Evolutionary conservation across 1,284 basidiomycete species (phyloP).

Genomic region (Irpex lacteus): DNA sequence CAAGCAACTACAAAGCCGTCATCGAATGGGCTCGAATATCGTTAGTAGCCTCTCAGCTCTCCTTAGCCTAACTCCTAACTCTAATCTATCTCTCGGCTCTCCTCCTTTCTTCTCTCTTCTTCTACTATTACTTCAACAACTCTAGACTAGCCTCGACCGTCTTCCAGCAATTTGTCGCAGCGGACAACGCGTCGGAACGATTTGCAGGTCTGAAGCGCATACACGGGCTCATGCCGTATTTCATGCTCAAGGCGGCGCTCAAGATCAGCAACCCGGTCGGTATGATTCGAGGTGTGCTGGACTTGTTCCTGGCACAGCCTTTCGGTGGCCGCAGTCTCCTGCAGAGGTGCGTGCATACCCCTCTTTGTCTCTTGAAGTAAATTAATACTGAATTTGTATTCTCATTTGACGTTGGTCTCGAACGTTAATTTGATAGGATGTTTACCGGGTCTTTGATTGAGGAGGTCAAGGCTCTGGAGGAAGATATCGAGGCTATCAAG

Average conservation of each 20-base stretch:
- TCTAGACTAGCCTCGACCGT: constrained; percentile 87
- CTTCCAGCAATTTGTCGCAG: constrained; percentile 92
- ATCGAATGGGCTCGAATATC: constrained; percentile 97
- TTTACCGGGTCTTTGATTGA: constrained; percentile 90
- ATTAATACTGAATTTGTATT: not conserved
- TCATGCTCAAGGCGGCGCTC: constrained; percentile 90
- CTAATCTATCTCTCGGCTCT: not conserved
- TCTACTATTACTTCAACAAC: not conserved
- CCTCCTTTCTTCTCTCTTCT: not conserved
- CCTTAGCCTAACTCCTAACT: constrained; percentile 10
- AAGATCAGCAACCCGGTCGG: constrained; percentile 94
- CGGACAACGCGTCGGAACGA: constrained; percentile 89
- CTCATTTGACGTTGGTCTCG: not conserved
- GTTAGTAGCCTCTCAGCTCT: constrained; percentile 43
- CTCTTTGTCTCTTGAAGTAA: not conserved
- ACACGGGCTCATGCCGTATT: constrained; percentile 97
- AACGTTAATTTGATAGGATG: constrained; percentile 58
- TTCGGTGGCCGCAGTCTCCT: constrained; percentile 92
- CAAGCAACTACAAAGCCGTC: constrained; percentile 84
- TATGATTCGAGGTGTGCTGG: constrained; percentile 92
- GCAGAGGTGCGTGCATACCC: constrained; percentile 58
- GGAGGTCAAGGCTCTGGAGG: constrained; percentile 81
- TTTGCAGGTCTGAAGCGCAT: constrained; percentile 88
- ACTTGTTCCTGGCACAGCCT: constrained; percentile 96
- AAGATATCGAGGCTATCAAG: constrained; percentile 84